phyloP scores from a whole-genome alignment of 352 stramenopile genomes.

The Globisporangium barbulae region DNA sequence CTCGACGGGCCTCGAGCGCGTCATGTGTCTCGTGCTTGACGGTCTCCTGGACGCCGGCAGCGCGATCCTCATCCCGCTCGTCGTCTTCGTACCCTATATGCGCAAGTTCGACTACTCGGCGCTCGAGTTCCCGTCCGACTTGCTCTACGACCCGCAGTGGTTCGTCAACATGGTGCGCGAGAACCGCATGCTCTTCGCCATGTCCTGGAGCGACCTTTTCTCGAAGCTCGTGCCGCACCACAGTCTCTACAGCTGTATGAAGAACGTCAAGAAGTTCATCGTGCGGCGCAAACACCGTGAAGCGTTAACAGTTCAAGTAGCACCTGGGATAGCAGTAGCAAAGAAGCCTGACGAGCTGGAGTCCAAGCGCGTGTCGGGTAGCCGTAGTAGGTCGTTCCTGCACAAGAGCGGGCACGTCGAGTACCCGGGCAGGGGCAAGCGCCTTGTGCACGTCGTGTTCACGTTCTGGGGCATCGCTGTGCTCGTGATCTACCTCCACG shows the following conservation, averaged over 20 bases:
- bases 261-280: slow-evolving; percentile 24
- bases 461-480: slow-evolving; percentile 27
- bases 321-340: background rate
- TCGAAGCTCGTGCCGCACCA: slow-evolving; percentile 23
- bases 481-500: slow-evolving; percentile 30
- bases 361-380: no score
- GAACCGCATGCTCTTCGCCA: slow-evolving; percentile 22
- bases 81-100: slow-evolving; percentile 17
- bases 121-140: slow-evolving; percentile 13
- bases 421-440: slow-evolving; percentile 13
- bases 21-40: slow-evolving; percentile 27
- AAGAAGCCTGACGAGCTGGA: background rate
- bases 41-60: slow-evolving; percentile 23
- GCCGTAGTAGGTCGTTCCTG: background rate
- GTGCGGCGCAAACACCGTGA: background rate
- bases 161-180: slow-evolving; percentile 24
- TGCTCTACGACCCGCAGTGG: slow-evolving; percentile 22
- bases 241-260: slow-evolving; percentile 19
- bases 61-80: slow-evolving; percentile 26
- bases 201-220: slow-evolving; percentile 15
- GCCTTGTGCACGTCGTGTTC: slow-evolving; percentile 33
- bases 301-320: background rate
- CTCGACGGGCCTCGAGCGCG: slow-evolving; percentile 21
- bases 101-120: slow-evolving; percentile 8
- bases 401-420: slow-evolving; percentile 2